These are phyloP conservation scores for Phialophora chinensis DNA, from an alignment of 2,329 filamentous ascomycete genomes.

Conservation along the genomic window DNA sequence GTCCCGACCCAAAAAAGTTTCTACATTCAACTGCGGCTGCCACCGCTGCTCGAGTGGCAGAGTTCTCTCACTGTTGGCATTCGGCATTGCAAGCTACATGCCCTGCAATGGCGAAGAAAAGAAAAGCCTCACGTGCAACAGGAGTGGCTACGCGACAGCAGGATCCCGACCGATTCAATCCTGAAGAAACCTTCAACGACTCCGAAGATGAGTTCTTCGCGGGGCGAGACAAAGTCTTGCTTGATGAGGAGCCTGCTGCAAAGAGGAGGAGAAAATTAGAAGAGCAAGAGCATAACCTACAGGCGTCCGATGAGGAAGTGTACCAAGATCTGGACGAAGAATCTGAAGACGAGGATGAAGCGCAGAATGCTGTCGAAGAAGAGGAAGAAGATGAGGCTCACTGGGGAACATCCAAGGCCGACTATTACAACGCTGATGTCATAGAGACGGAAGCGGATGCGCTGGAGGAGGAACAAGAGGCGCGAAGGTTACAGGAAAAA, in stretches of 20 bases:
- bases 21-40: background rate
- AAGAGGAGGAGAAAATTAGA: conserved; percentile 75
- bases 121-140: conserved; percentile 67
- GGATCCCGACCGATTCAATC: conserved; percentile 45
- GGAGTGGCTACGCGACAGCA: background rate
- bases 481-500: conserved; percentile 85
- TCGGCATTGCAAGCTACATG: background rate
- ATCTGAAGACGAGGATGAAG: conserved; percentile 56
- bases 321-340: conserved; percentile 53
- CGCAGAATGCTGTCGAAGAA: conserved; percentile 65
- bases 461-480: conserved; percentile 89
- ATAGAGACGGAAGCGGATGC: conserved; percentile 76
- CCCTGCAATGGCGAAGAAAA: conserved; percentile 59
- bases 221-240: conserved; percentile 80
- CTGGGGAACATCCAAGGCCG: conserved; percentile 86
- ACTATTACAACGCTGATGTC: conserved; percentile 89
- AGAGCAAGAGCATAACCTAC: conserved; percentile 64
- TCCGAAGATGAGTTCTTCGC: conserved; percentile 94
- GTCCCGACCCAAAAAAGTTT: conserved; percentile 28
- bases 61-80: background rate
- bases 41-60: background rate
- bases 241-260: conserved; percentile 79
- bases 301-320: conserved; percentile 68
- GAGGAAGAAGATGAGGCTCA: conserved; percentile 67
- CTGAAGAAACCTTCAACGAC: conserved; percentile 79